Conservation (phyloP, 495 filamentous ascomycete genomes). For the Aspergillus incahuasiensis region DNA sequence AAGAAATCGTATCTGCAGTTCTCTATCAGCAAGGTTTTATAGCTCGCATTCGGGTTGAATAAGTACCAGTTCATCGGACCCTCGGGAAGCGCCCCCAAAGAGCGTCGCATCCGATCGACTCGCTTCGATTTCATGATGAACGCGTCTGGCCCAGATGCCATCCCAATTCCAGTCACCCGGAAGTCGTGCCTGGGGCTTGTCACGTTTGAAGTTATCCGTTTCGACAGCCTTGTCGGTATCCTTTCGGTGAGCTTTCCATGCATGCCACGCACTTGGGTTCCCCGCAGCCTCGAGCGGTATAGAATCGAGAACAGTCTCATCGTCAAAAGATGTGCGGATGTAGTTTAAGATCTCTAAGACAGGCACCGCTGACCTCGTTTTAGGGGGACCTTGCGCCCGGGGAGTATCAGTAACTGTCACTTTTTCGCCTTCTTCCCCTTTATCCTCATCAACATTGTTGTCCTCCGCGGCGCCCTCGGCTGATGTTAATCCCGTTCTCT, state of each 20-base stretch:
- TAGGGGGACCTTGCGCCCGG: conserved; percentile 12
- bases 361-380: conserved; percentile 28
- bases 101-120: conserved; percentile 73
- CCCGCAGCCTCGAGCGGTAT: conserved; percentile 77
- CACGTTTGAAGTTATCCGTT: conserved; percentile 22
- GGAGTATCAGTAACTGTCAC: conserved; percentile 16
- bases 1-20: conserved; percentile 63
- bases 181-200: conserved; percentile 43
- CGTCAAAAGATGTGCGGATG: conserved; percentile 74
- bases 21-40: neutral
- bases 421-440: neutral
- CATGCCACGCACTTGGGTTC: conserved; percentile 86
- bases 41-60: neutral
- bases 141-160: conserved; percentile 85
- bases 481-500: neutral
- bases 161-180: conserved; percentile 95
- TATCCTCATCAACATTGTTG: neutral
- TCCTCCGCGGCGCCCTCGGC: conserved; percentile 1
- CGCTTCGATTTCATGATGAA: conserved; percentile 67
- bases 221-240: conserved; percentile 11
- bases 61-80: conserved; percentile 66
- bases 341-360: conserved; percentile 61
- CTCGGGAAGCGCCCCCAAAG: conserved; percentile 56
- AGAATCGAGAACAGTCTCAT: conserved; percentile 68
- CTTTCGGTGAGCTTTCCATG: conserved; percentile 69